Evolutionary conservation across 176 grass and related monocot species (phyloP).

Genomic region (Metroxylon sagu): DNA sequence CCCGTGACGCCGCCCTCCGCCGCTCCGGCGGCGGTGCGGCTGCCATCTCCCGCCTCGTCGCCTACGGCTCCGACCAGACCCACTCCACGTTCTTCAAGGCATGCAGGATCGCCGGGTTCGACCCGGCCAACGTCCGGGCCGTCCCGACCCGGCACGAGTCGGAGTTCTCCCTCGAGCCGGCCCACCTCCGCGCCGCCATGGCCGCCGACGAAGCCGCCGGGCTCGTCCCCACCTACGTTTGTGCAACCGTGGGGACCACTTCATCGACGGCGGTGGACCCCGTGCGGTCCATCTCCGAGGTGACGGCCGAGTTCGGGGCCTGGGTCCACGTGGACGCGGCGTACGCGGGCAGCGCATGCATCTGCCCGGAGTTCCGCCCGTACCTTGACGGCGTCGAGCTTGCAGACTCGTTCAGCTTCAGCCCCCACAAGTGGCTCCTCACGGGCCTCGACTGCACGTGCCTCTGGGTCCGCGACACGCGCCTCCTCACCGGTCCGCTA

Average conservation of each 20-base stretch:
- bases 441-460: slow-evolving; percentile 48
- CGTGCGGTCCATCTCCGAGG: slow-evolving; percentile 19
- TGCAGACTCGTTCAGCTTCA: slow-evolving; percentile 36
- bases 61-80: slow-evolving; percentile 43
- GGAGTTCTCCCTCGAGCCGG: slow-evolving; percentile 27
- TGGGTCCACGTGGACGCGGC: slow-evolving; percentile 54
- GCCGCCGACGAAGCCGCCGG: slow-evolving; percentile 20
- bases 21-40: not conserved
- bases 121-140: slow-evolving; percentile 20
- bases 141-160: slow-evolving; percentile 13
- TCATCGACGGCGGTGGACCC: slow-evolving; percentile 47
- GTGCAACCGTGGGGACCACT: slow-evolving; percentile 43
- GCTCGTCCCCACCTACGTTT: slow-evolving; percentile 41
- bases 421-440: slow-evolving; percentile 46
- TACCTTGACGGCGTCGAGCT: slow-evolving; percentile 37
- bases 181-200: slow-evolving; percentile 12
- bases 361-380: slow-evolving; percentile 54
- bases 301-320: slow-evolving; percentile 1
- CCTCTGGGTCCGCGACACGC: slow-evolving; percentile 26
- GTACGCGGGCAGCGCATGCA: slow-evolving; percentile 42
- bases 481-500: slow-evolving; percentile 16
- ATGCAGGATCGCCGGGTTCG: slow-evolving; percentile 34
- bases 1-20: slow-evolving; percentile 16
- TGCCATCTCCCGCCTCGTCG: slow-evolving; percentile 3
- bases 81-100: slow-evolving; percentile 55